A percentile compares a stretch with the other conserved stretches of the same genome.
Conservation (phyloP, 257 asterid species). For the Leptodermis oblonga region DNA sequence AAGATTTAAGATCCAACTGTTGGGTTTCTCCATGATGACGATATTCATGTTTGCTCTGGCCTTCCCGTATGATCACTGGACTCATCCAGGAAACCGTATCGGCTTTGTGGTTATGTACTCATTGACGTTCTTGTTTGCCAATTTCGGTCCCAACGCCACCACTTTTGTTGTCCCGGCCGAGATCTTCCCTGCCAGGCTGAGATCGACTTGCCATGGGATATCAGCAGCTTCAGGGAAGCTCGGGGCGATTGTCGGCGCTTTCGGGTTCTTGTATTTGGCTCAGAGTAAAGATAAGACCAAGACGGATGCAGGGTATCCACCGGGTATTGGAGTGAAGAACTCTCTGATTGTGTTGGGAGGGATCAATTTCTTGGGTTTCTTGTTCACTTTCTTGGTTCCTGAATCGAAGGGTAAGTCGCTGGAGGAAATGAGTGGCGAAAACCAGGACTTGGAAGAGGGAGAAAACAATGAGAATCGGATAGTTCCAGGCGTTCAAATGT, state of each 20-base stretch:
- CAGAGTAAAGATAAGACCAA: slow-evolving; percentile 44
- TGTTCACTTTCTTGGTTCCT: slow-evolving; percentile 54
- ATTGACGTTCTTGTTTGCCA: slow-evolving; percentile 52
- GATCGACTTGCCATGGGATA: slow-evolving; percentile 69
- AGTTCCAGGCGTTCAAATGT: background rate
- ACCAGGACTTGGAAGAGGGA: slow-evolving; percentile 21
- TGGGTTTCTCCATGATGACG: slow-evolving; percentile 57
- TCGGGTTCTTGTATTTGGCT: slow-evolving; percentile 58
- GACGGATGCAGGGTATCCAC: slow-evolving; percentile 55
- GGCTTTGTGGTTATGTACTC: slow-evolving; percentile 49
- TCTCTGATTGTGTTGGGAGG: slow-evolving; percentile 49
- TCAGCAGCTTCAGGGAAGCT: slow-evolving; percentile 63
- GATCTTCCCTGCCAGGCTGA: slow-evolving; percentile 60
- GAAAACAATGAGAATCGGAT: slow-evolving; percentile 2
- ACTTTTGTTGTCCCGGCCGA: slow-evolving; percentile 67
- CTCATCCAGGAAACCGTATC: slow-evolving; percentile 35
- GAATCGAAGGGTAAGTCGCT: slow-evolving; percentile 59
- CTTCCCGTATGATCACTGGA: slow-evolving; percentile 55
- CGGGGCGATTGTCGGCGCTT: slow-evolving; percentile 70
- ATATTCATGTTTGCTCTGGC: slow-evolving; percentile 54
- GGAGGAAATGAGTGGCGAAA: slow-evolving; percentile 50
- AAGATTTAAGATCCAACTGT: slow-evolving; percentile 39
- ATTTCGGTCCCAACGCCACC: slow-evolving; percentile 60
- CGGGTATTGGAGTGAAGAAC: slow-evolving; percentile 58
- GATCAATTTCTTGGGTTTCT: slow-evolving; percentile 38